Conservation (phyloP, 495 filamentous ascomycete species). For the Annulohypoxylon bovei region DNA sequence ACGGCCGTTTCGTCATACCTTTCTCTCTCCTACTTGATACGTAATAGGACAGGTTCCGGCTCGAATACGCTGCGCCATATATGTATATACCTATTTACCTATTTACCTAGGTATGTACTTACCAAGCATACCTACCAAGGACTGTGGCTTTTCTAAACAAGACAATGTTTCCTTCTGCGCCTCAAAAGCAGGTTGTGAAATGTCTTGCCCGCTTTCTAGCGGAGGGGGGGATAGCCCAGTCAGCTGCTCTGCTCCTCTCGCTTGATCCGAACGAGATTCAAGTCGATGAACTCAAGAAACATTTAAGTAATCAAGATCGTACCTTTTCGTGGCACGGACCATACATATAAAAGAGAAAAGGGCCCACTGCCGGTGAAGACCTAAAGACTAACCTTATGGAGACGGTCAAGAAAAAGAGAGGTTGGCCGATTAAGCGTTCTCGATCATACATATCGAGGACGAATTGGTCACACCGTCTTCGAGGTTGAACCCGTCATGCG, state of each 20-base stretch:
- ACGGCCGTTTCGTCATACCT: conserved; percentile 35
- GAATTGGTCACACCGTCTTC: conserved; percentile 41
- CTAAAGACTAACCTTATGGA: conserved; percentile 14
- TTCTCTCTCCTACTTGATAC: conserved; percentile 8
- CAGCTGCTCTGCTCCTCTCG: neutral
- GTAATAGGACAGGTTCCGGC: conserved; percentile 13
- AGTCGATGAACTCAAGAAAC: conserved; percentile 12
- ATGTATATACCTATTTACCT: too few relatives aligned
- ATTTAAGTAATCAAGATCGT: conserved; percentile 39
- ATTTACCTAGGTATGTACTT: too few relatives aligned
- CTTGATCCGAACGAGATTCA: conserved; percentile 5
- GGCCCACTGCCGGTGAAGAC: conserved; percentile 12
- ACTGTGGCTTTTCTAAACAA: conserved; percentile 20
- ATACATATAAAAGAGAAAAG: conserved; percentile 17
- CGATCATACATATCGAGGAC: conserved; percentile 18
- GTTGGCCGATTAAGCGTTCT: conserved; percentile 15
- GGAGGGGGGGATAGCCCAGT: neutral
- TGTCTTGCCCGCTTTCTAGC: conserved; percentile 2
- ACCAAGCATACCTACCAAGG: neutral
- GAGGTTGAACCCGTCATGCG: neutral
- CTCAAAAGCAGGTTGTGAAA: neutral
- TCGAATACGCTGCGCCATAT: conserved; percentile 25
- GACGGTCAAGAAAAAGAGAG: conserved; percentile 16
- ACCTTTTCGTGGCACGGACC: conserved; percentile 31
- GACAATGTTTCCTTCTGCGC: conserved; percentile 24